Base-by-base conservation (phyloP, 768 basidiomycete genomes). In the Pleurotus cornucopiae region DNA sequence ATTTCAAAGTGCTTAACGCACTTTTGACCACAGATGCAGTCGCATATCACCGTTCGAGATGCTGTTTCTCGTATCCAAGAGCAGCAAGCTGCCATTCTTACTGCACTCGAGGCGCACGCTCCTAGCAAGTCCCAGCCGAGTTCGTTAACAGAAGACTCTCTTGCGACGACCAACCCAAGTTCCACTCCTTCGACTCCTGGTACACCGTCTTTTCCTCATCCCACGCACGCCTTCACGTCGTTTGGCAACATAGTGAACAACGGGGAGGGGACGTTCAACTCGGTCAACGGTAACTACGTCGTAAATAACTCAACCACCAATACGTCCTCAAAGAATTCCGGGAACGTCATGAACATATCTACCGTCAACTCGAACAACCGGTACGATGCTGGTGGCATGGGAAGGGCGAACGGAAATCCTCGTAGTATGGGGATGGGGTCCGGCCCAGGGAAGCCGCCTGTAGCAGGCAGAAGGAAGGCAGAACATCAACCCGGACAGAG, bases 1-100 rank as follows among this genome's bases (percentile, higher is more conserved):
- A 5, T 40, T 13, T 3, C 40, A 18, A 13, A 41, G 16, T 41
- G 16, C 23, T 23, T 46, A n/a, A n/a, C 20, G 11, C 20, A 11
- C 18, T 30, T 47, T 25, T 49, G 23, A 23, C 23, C 23, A 3
- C 16, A 65, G 64, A 55, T 65, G 44, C 64, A 60, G 47, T 64
- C 66, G 5, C 60, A 47, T 39, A 64, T 67, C 25, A 52, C 57
- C 5, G 60, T 67, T 23, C 64, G 65, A 43, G 66, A 64, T n/a
- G 59, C 45, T 13, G 62, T 65, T 43, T 56, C 63, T 3, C 47
- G 60, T 20, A 57, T 65, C 18, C 54, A 60, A 7, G 54, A 55
- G 14, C 40, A 57, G 4, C 14, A 59, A 25, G 37, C 54, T 25
- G 49, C 54, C 26, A 48, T 54, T 37, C 49, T 56, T 16, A 51